Evolutionary conservation across 345 rosid species (phyloP), one percentile per base, ranked within the genome.

Genomic region (Lumnitzera racemosa): DNA sequence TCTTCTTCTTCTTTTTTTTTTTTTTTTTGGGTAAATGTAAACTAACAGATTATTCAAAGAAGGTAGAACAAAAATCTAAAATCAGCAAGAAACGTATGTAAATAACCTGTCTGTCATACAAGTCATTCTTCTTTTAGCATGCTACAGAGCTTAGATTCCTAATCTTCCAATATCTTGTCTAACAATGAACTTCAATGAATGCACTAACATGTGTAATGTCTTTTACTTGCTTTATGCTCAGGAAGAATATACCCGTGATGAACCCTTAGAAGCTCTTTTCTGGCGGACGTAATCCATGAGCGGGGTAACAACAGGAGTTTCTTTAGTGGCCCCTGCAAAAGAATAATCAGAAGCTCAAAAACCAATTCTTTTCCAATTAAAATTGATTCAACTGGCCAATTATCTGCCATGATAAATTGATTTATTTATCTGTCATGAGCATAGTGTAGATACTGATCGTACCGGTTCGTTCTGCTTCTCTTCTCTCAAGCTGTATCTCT

Each of bases 401-500:
- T 29, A 3, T 29, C 36, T 1, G 20, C 36, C 1, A 29, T 29
- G 3, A 3, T 6, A 29, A 36, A 36, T 36, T 36, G 43, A 36
- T 36, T 36, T 4, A 36, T 36, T 36, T 29, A 29, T 36, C 43
- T 36, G 10, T 36, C 4, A 9, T 36, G 43, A 4, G 43, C 43
- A 36, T 36, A 36, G 11, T 36, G 43, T 7, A 36, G 20, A 67
- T 16, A 17, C 23, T 2, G 24, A 15, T 74, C 81, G 61, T 56
- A 87, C 95, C 87, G 57, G 82, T 70, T 79, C 80, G 74, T 67
- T 87, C 95, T 14, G 83, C 85, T 74, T 84, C 90, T 62, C 68
- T 79, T 74, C 83, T 76, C 65, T 87, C 90, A 75, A 87, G 55
- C 67, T 84, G 95, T 69, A 80, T 75, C 70, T 79, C 95, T 24